Base-by-base conservation (phyloP, 805 yeast species). In the Priceomyces haplophilus region DNA sequence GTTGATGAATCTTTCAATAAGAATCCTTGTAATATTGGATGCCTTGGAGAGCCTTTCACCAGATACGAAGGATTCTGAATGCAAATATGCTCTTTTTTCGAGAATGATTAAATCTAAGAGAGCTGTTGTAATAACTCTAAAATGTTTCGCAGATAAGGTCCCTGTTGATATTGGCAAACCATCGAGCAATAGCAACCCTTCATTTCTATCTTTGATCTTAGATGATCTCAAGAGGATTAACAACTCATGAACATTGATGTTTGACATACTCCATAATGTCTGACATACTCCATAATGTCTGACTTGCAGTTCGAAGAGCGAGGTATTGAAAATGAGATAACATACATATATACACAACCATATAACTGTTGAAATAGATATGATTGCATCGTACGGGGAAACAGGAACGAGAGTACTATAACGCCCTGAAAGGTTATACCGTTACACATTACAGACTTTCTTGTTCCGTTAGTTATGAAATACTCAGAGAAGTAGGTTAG, bases 131-230 rank as follows among this genome's bases (percentile, higher is more conserved):
- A 69, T 44, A 3, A 50, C 37, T 24, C 50, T 49, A 47, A 62
- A 55, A 31, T 55, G 62, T 36, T 52, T 54, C 16, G 56, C 33
- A 3, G 53, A 44, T 15, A 54, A 41, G 38, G 47, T 40, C 45
- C 52, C 40, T 49, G 53, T 44, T 49, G 56, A 34, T 35, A 33
- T 8, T 57, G 59, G 16, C 29, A 54, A 41, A 6, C 37, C 23
- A 21, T 62, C 65, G 12, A 62, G 46, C 2, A 38, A 17, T 21
- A 59, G 44, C 7, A 82, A 52, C 0, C 77, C 84, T 37, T 74
- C 79, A 47, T 66, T 77, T 30, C 87, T 62, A 11, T 80, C 85
- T 47, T 73, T 75, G 24, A 78, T 62, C 51, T 75, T 81, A 2
- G 71, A 46, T 0, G 87, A 82, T 18, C 62, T 63, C 31, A 82